Evolutionary conservation across 1,284 basidiomycete species (phyloP), one percentile per base, ranked within the genome.

Genomic region (Malassezia yamatoensis): DNA sequence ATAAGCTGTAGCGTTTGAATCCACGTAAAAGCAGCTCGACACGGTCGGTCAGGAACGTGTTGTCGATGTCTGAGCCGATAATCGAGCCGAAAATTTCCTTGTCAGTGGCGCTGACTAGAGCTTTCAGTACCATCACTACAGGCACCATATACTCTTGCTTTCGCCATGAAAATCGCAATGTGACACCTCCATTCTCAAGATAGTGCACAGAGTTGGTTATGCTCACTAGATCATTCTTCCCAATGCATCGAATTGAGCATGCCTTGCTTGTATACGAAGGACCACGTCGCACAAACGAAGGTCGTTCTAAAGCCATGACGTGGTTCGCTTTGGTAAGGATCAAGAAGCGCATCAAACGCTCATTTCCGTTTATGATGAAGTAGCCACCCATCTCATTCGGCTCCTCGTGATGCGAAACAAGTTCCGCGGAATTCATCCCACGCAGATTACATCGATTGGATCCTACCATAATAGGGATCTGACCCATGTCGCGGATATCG

Each of bases 81-180:
- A 99, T 81, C n/a, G 89, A 88, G 75, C 93, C 87, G 70, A 98
- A 98, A 58, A 99, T 90, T 76, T 98, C 94, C 76, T 87, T 88
- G 79, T 99, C 94, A 20, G 87, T 90, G 13, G 91, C 88, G 38
- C 65, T 63, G n/a, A 91, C 83, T 37, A 98, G 83, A 34, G 91
- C 91, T 75, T 98, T 98, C 66, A 99, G 81, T 67, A 98, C 82
- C 60, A 99, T 83, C 83, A 98, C 90, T 73, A 96, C 86, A 4
- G 94, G 94, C 42, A 98, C 88, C 73, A 96, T 91, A 78, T 96
- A 99, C 80, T 99, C 94, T 73, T 94, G 88, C 78, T 98, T 99
- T 51, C 91, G 80, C 90, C 89, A 96, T 71, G 85, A 90, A 79
- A 98, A 98, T 18, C 94, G 84, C 20, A 98, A 78, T 78, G 91